Evolutionary conservation across 495 filamentous ascomycete species (phyloP).

Genomic region (Neurospora sp.): DNA sequence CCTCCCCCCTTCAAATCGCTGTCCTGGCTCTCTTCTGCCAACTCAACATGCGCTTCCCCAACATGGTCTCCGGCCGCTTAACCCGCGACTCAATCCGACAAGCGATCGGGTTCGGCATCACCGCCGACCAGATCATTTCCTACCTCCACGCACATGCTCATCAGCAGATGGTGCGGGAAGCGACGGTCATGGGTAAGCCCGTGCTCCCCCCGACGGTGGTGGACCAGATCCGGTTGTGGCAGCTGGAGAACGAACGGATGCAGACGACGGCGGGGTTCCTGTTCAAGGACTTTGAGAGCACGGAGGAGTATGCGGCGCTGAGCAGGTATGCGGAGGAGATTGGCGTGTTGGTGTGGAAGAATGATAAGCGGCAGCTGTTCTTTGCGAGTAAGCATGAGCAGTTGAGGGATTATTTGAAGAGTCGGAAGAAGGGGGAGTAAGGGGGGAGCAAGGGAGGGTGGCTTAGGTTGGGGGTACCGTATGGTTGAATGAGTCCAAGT

Average conservation of each 20-base stretch:
- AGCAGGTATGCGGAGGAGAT: conserved; percentile 78
- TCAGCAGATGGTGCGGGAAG: conserved; percentile 70
- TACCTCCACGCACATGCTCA: conserved; percentile 87
- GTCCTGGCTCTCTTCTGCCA: conserved; percentile 84
- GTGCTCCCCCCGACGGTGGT: conserved; percentile 89
- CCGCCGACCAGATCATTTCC: conserved; percentile 81
- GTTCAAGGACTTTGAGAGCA: conserved; percentile 75
- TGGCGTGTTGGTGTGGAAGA: conserved; percentile 85
- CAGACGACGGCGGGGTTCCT: conserved; percentile 69
- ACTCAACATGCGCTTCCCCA: conserved; percentile 78
- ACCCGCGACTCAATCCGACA: conserved; percentile 76
- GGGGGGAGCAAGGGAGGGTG: not conserved
- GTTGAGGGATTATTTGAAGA: conserved; percentile 67
- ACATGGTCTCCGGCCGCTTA: conserved; percentile 81
- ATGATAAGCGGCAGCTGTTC: conserved; percentile 64
- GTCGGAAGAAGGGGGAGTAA: conserved; percentile 39
- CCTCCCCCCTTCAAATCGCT: conserved; percentile 82
- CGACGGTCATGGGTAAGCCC: conserved; percentile 43
- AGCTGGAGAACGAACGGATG: conserved; percentile 91
- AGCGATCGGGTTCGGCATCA: conserved; percentile 86
- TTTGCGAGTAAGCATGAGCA: conserved; percentile 84
- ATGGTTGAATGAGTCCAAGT: not conserved
- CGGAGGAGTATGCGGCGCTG: conserved; percentile 65
- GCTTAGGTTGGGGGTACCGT: not conserved
- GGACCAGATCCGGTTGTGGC: conserved; percentile 95